phyloP scores from a whole-genome alignment of 2,329 filamentous ascomycete species.

The Lizonia empirigonia region DNA sequence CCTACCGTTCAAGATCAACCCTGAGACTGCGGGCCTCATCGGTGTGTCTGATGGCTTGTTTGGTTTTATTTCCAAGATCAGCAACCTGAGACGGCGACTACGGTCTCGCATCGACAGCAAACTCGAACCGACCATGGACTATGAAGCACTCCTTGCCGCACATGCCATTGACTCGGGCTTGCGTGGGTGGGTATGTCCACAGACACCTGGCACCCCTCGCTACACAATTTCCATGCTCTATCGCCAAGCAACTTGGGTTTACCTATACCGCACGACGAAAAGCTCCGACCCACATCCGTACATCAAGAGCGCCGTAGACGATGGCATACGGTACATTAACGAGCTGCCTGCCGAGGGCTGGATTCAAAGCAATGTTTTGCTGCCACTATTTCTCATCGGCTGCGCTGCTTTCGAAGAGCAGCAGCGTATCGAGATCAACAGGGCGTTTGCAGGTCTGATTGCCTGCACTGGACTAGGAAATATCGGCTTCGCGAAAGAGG shows the following conservation, averaged over 20 bases:
- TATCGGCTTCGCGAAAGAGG: conserved; percentile 60
- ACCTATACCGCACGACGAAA: conserved; percentile 65
- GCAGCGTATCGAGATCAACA: conserved; percentile 61
- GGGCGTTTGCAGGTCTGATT: conserved; percentile 61
- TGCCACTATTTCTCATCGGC: conserved; percentile 66
- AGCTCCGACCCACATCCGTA: conserved; percentile 61
- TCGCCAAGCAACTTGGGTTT: conserved; percentile 67
- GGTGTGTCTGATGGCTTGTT: conserved; percentile 85
- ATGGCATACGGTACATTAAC: conserved; percentile 62
- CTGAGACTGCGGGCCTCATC: conserved; percentile 66
- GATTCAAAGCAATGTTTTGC: conserved; percentile 64
- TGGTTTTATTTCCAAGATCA: conserved; percentile 77
- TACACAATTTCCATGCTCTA: conserved; percentile 65
- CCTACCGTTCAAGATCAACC: conserved; percentile 61
- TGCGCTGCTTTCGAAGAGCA: conserved; percentile 63
- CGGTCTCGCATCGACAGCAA: conserved; percentile 67
- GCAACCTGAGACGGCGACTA: conserved; percentile 75
- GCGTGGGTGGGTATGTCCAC: conserved; percentile 72
- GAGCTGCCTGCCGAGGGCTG: conserved; percentile 60
- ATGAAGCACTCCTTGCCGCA: conserved; percentile 72
- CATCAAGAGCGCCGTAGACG: conserved; percentile 63
- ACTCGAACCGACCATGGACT: conserved; percentile 73
- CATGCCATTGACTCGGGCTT: conserved; percentile 78
- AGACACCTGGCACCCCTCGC: conserved; percentile 58
- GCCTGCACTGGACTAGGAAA: conserved; percentile 64